Evolutionary conservation across 352 stramenopile species (phyloP).

Genomic region (Phytophthora idaei): DNA sequence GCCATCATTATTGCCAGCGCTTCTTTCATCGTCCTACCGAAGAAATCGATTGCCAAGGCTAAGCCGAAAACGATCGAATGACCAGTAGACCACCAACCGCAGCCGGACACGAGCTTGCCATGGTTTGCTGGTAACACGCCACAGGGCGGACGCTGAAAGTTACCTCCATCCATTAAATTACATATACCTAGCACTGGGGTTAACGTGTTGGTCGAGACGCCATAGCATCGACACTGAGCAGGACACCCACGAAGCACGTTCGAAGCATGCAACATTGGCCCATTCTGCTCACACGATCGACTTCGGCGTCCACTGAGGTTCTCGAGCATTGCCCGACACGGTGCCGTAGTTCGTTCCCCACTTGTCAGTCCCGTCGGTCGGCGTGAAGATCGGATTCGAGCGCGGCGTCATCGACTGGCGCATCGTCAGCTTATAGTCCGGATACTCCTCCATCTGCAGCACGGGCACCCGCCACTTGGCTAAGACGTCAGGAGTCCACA

Average conservation of each 20-base stretch:
- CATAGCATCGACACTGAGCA: not conserved
- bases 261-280: slow-evolving; percentile 18
- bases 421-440: slow-evolving; percentile 79
- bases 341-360: slow-evolving; percentile 46
- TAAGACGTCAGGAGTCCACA: slow-evolving; percentile 84
- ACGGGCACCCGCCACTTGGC: slow-evolving; percentile 74
- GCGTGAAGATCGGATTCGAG: slow-evolving; percentile 55
- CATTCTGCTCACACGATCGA: slow-evolving; percentile 37
- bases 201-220: slow-evolving; percentile 9
- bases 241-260: slow-evolving; percentile 18
- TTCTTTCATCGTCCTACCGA: slow-evolving; percentile 51
- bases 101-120: slow-evolving; percentile 24
- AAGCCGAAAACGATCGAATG: slow-evolving; percentile 28
- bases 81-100: slow-evolving; percentile 1
- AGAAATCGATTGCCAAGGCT: slow-evolving; percentile 10
- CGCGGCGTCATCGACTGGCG: slow-evolving; percentile 77
- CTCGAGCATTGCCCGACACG: slow-evolving; percentile 31
- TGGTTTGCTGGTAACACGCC: not conserved
- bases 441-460: slow-evolving; percentile 74
- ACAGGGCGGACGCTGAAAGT: not conserved
- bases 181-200: slow-evolving; percentile 25
- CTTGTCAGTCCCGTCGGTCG: slow-evolving; percentile 25
- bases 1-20: slow-evolving; percentile 56
- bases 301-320: slow-evolving; percentile 36
- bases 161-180: slow-evolving; percentile 34